These are phyloP conservation scores for Auxenochlorella pyrenoidosa DNA, from an alignment of 139 green algal species.

Conservation along the genomic window DNA sequence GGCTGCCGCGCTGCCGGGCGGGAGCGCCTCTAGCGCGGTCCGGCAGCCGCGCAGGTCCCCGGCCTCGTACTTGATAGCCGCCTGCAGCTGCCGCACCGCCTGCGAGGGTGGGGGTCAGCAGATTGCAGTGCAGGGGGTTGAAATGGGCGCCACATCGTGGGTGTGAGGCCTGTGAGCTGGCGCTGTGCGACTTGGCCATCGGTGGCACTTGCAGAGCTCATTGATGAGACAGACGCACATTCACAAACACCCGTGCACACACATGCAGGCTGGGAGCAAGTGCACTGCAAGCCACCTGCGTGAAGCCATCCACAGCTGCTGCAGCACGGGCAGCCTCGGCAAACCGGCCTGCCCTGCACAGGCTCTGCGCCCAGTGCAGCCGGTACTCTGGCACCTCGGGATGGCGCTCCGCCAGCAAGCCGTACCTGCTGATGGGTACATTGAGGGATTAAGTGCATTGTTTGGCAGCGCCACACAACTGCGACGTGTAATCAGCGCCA, in stretches of 20 bases:
- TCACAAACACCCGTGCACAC: no score
- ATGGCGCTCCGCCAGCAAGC: background rate
- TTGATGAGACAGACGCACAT: no score
- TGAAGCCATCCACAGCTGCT: conserved; percentile 16
- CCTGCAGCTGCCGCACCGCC: conserved; percentile 25
- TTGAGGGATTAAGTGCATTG: background rate
- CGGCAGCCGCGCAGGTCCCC: conserved; percentile 76
- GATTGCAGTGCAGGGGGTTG: background rate
- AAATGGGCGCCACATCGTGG: no score
- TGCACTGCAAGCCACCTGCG: background rate
- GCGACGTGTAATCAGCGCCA: no score
- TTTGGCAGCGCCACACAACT: no score
- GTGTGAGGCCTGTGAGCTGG: no score
- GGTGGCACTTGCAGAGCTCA: no score
- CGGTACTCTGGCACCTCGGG: conserved; percentile 19
- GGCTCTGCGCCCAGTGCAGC: conserved; percentile 33
- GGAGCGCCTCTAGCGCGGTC: conserved; percentile 67
- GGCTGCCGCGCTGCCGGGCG: conserved; percentile 59
- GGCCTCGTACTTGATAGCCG: conserved; percentile 79
- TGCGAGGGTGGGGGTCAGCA: no score
- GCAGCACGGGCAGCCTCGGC: conserved; percentile 14
- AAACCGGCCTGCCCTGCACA: conserved; percentile 29
- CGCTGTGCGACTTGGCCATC: no score
- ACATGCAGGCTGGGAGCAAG: no score
- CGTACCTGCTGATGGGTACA: conserved; percentile 5